Conservation (phyloP, 1,139 yeast genomes). For the Taphrina populina region DNA sequence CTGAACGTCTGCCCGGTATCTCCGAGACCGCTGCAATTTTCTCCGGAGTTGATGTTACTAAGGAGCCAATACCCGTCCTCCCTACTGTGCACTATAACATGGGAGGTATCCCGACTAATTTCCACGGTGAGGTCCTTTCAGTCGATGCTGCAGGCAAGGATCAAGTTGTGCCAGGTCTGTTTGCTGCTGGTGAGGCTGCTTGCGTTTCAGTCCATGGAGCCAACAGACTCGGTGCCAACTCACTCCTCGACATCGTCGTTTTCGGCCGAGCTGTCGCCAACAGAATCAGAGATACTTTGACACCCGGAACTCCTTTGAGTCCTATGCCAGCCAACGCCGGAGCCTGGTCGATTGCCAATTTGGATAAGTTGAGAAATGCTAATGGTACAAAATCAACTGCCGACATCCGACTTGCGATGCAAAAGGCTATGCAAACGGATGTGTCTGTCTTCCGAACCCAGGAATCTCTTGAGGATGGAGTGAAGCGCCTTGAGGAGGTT, state of each 20-base stretch:
- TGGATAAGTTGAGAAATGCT: slow-evolving; percentile 85
- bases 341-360: slow-evolving; percentile 80
- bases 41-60: slow-evolving; percentile 98
- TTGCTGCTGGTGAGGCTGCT: slow-evolving; percentile 99
- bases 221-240: slow-evolving; percentile 97
- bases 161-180: slow-evolving; percentile 85
- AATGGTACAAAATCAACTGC: slow-evolving; percentile 80
- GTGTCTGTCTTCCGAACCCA: slow-evolving; percentile 97
- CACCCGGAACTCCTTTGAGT: slow-evolving; percentile 85
- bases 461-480: slow-evolving; percentile 90
- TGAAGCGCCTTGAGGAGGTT: slow-evolving; percentile 68
- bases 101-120: slow-evolving; percentile 99
- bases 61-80: slow-evolving; percentile 97
- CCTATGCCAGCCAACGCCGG: slow-evolving; percentile 83
- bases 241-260: slow-evolving; percentile 93
- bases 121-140: slow-evolving; percentile 65
- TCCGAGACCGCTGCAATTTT: slow-evolving; percentile 98
- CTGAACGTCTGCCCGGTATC: slow-evolving; percentile 98
- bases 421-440: slow-evolving; percentile 92
- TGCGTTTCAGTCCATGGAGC: slow-evolving; percentile 99
- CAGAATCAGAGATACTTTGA: slow-evolving; percentile 77
- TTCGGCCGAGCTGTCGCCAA: slow-evolving; percentile 98
- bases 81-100: slow-evolving; percentile 99
- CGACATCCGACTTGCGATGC: slow-evolving; percentile 87
- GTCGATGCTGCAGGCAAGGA: slow-evolving; percentile 86